Base-by-base conservation (phyloP, 768 basidiomycete species). In the Suillus lakei region DNA sequence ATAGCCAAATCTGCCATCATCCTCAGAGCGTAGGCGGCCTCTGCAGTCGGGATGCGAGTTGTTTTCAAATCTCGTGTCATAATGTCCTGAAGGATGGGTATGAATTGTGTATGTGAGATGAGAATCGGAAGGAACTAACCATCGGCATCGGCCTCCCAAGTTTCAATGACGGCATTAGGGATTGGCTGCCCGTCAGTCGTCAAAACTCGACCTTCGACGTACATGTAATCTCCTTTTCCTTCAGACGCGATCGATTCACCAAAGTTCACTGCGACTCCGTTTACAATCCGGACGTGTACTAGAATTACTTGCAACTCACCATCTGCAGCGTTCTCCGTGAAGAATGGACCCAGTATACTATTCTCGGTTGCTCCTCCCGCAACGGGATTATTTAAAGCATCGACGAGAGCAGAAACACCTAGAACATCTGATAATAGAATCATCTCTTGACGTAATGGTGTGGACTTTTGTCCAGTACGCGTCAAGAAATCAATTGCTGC, bases 201-300 rank as follows among this genome's bases (percentile, higher is more conserved):
- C 36, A 86, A 71, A 2, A 95, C 83, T 4, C 82, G 83, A 1
- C 94, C 93, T 72, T 92, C 85, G 60, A 95, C 90, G 68, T 84
- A 93, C 85, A 96, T 80, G 73, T 93, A 91, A 12, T 93, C 86
- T 26, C 93, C 94, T 76, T 92, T 94, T 64, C 91, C 93, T 75
- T 95, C 93, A 0, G 92, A 92, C 8, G 94, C 92, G 60, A 95
- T 96, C 12, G 89, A 87, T 1, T 84, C 91, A 5, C 93, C 93
- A 7, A 83, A 75, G 28, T 81, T 74, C 63, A 93, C 92, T 93
- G 66, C 43, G 12, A 16, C 18, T 0, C 21, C 13, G 10, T 26
- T 0, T 69, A 38, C 55, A 23, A 2, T 32, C 3, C 26, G 8
- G 38, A 36, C 0, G 34, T 34, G 7, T 30, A 34, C 18, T 63